A percentile compares a stretch with the other conserved stretches of the same genome.
Evolutionary conservation across 352 stramenopile species (phyloP).

Genomic region (Phytophthora idaei): DNA sequence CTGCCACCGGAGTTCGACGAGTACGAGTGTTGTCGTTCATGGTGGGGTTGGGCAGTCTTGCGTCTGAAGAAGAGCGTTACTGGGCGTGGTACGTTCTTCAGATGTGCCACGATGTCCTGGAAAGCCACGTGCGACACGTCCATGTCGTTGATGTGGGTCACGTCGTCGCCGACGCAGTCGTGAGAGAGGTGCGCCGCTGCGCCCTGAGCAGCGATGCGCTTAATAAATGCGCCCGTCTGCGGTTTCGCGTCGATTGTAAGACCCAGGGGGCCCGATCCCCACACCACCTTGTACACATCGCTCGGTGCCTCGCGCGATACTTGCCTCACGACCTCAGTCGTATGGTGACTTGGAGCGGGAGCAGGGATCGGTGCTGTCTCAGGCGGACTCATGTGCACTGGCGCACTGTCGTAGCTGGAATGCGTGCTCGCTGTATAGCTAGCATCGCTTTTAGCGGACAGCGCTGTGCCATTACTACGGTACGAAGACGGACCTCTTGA

Average conservation of each 20-base stretch:
- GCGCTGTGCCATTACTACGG: conserved; percentile 38
- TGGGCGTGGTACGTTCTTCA: conserved; percentile 79
- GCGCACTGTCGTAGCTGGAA: conserved; percentile 38
- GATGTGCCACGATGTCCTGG: conserved; percentile 76
- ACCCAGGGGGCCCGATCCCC: conserved; percentile 73
- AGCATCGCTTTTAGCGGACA: conserved; percentile 33
- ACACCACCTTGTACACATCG: conserved; percentile 83
- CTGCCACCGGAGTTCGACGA: conserved; percentile 45
- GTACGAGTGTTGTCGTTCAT: conserved; percentile 42
- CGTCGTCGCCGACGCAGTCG: conserved; percentile 79
- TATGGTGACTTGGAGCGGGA: conserved; percentile 21
- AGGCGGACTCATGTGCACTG: conserved; percentile 24
- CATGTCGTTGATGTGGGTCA: conserved; percentile 89
- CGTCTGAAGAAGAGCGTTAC: conserved; percentile 83
- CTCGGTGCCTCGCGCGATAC: conserved; percentile 40
- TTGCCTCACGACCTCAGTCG: conserved; percentile 39
- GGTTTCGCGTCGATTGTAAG: conserved; percentile 84
- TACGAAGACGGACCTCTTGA: conserved; percentile 33
- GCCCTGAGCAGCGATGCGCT: conserved; percentile 77
- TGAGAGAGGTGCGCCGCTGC: conserved; percentile 76
- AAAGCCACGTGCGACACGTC: conserved; percentile 77
- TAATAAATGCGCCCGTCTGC: conserved; percentile 77
- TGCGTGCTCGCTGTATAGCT: conserved; percentile 24
- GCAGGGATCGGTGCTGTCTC: conserved; percentile 21
- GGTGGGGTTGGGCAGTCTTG: conserved; percentile 28